Conservation (phyloP, 2,329 filamentous ascomycete species). For the Passalora sequoiae region DNA sequence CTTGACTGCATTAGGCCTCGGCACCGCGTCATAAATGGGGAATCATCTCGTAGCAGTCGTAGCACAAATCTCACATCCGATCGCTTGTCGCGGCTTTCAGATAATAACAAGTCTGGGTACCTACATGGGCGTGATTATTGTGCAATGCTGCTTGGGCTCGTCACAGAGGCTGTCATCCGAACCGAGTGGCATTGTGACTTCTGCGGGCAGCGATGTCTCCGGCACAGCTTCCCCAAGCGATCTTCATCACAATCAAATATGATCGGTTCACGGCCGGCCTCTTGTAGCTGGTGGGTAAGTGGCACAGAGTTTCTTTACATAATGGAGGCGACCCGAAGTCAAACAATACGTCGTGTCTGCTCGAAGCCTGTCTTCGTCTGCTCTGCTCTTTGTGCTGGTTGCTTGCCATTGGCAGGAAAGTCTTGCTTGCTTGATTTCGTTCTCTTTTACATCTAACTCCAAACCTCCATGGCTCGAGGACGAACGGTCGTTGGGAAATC, state of each 20-base stretch:
- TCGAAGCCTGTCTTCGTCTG: not conserved
- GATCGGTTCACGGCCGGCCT: not conserved
- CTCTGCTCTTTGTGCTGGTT: conserved; percentile 2
- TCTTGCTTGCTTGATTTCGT: too few relatives aligned
- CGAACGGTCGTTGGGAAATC: too few relatives aligned
- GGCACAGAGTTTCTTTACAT: conserved; percentile 5
- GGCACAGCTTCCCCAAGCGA: conserved; percentile 2
- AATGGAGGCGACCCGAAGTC: conserved; percentile 7
- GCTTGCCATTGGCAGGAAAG: not conserved
- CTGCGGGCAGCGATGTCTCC: not conserved
- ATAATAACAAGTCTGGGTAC: too few relatives aligned
- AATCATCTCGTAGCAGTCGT: too few relatives aligned
- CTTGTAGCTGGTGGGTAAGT: not conserved
- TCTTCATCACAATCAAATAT: not conserved
- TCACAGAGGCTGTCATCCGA: not conserved
- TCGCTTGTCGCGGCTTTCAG: conserved; percentile 7
- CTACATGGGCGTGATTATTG: too few relatives aligned
- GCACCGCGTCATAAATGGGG: too few relatives aligned
- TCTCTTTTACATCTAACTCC: not conserved
- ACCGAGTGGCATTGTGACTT: not conserved
- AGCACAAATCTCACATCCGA: not conserved
- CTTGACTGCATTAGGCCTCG: conserved; percentile 4
- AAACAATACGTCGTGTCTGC: conserved; percentile 4
- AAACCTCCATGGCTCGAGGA: too few relatives aligned
- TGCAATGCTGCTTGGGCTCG: not conserved